phyloP scores from a whole-genome alignment of 129 eudicot species.

The Sambucus nigra region DNA sequence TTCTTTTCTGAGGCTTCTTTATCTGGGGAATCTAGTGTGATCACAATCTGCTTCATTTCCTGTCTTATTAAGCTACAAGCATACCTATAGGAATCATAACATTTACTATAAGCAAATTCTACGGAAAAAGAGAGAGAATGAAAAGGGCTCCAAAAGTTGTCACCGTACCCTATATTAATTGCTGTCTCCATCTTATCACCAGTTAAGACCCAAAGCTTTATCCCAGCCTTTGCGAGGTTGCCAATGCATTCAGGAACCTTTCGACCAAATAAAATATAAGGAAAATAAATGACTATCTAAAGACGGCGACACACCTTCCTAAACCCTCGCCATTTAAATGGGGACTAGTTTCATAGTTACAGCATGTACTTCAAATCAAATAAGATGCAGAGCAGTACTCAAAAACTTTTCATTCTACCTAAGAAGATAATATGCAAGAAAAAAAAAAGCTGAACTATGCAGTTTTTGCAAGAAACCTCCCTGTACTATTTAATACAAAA shows the following conservation, averaged over 20 bases:
- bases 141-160: background rate
- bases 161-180: conserved; percentile 79
- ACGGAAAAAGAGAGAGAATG: no score
- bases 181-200: conserved; percentile 99
- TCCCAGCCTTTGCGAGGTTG: conserved; percentile 83
- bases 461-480: no score
- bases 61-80: conserved; percentile 81
- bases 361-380: no score
- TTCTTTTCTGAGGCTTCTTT: conserved; percentile 48
- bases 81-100: conserved; percentile 35
- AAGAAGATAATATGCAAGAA: no score
- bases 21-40: conserved; percentile 70
- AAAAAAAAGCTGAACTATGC: no score
- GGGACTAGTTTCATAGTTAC: background rate
- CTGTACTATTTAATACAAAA: no score
- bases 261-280: conserved; percentile 7
- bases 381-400: no score
- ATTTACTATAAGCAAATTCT: background rate
- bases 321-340: background rate
- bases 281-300: background rate
- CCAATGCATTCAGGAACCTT: conserved; percentile 96
- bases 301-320: background rate
- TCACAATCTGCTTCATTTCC: conserved; percentile 78
- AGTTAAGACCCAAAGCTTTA: conserved; percentile 94
- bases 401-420: no score